Conservation (phyloP, 257 asterid species). For the Solanum pinnatisectum region DNA sequence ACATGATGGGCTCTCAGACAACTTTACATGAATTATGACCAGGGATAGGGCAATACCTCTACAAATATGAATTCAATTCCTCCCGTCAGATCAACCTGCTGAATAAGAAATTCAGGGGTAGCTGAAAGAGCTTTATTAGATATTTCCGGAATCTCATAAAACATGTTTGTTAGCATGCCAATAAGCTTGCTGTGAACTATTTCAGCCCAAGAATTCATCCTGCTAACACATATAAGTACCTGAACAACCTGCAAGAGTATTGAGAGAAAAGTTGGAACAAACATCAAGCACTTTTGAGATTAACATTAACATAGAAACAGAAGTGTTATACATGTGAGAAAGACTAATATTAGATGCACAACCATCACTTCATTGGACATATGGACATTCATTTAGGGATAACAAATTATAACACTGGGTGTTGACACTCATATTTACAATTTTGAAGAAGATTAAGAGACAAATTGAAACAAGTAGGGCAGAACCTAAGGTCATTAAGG, state of each 20-base stretch:
- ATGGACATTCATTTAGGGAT: neutral
- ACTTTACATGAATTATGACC: constrained; percentile 1
- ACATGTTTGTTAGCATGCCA: constrained; percentile 91
- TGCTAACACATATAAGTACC: constrained; percentile 70
- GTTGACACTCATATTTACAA: neutral
- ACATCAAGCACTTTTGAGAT: neutral
- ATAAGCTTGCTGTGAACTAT: constrained; percentile 90
- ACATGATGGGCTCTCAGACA: neutral
- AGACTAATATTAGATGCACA: neutral
- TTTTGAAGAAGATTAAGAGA: neutral
- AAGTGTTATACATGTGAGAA: neutral
- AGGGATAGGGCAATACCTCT: constrained; percentile 52
- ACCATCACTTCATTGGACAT: neutral
- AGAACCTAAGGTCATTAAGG: neutral
- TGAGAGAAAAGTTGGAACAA: neutral
- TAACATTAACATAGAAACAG: neutral
- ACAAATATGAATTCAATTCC: constrained; percentile 84
- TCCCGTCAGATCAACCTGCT: constrained; percentile 92
- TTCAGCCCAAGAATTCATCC: constrained; percentile 93
- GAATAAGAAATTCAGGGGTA: constrained; percentile 57
- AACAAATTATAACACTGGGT: neutral
- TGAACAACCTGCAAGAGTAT: constrained; percentile 62
- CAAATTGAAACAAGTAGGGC: neutral
- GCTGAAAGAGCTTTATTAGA: constrained; percentile 54
- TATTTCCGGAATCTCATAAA: constrained; percentile 67